Base-by-base conservation (phyloP, 2,329 filamentous ascomycete species). In the Penicillium palitans region DNA sequence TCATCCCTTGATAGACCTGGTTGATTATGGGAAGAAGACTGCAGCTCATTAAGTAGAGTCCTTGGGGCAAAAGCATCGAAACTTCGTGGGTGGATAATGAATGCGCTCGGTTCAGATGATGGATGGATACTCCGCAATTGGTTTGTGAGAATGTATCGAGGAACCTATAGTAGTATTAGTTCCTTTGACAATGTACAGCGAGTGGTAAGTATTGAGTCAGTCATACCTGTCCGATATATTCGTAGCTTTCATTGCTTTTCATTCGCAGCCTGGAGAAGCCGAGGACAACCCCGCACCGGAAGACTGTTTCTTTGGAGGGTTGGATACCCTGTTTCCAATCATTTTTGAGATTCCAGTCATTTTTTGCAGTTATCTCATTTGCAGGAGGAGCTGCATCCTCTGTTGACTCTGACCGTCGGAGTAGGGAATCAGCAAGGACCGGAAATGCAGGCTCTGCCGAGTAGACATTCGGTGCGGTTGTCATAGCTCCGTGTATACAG, bases 51-150 rank as follows among this genome's bases (percentile, higher is more conserved):
- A 46, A 74, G 68, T 35, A 76, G 62, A 12, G 57, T 66, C 35
- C 68, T 59, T 4, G 74, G 72, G 9, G 69, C 64, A 56, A 76
- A 73, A 1, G 66, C 66, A 17, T 63, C 63, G 25, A 68, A 71
- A 37, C 61, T 70, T 19, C 55, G 61, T 0, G 73, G 73, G 49
- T 74, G 67, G 49, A 76, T 74, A 39, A 76, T 74, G 62, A 71
- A 76, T 29, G 67, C 63, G 48, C 57, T 72, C 29, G 66, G 51
- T 21, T 64, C 55, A 44, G 57, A 47, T 41, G 58, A 59, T 25
- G 57, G 27, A 2, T 50, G 10, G 8, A n/a, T 55, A 13, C 31
- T 52, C 13, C 53, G 59, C 3, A 74, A 57, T 40, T 69, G 63
- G 2, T 48, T 62, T 57, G 63, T 64, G 21, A 74, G 63, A 24